A percentile compares a stretch with the other conserved stretches of the same genome.
These are phyloP conservation scores for Metschnikowia koreensis DNA, from an alignment of 805 yeast genomes.

Conservation along the genomic window DNA sequence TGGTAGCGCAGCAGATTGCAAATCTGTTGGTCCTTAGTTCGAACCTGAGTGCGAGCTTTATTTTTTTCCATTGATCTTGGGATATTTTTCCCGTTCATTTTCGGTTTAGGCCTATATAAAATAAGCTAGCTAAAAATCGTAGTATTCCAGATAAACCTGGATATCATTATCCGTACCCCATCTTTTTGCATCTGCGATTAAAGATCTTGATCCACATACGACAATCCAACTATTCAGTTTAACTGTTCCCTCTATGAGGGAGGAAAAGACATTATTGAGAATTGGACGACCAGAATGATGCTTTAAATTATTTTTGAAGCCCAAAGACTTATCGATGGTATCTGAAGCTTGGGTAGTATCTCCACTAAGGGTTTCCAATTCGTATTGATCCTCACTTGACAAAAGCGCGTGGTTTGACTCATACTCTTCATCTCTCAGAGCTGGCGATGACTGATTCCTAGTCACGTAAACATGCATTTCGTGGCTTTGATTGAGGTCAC, in stretches of 20 bases:
- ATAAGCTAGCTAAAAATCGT: conserved; percentile 14
- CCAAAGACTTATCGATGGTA: neutral
- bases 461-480: conserved; percentile 16
- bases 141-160: conserved; percentile 41
- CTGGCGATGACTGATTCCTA: neutral
- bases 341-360: neutral
- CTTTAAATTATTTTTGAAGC: neutral
- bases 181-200: conserved; percentile 39
- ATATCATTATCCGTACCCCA: conserved; percentile 39
- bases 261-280: conserved; percentile 30
- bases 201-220: conserved; percentile 55
- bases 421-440: neutral
- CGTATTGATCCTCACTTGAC: conserved; percentile 17
- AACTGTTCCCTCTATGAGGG: conserved; percentile 28
- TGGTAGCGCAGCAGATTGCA: conserved; percentile 99
- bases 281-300: conserved; percentile 44
- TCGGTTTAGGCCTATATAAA: neutral
- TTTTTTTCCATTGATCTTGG: too few relatives aligned
- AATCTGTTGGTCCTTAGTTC: conserved; percentile 98
- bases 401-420: conserved; percentile 25
- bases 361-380: conserved; percentile 15
- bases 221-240: conserved; percentile 49
- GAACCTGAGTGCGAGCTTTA: conserved; percentile 85
- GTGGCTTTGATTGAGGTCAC: conserved; percentile 25
- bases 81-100: neutral